Conservation (phyloP, 2,329 filamentous ascomycete species). For the Biscogniauxia mediterranea region DNA sequence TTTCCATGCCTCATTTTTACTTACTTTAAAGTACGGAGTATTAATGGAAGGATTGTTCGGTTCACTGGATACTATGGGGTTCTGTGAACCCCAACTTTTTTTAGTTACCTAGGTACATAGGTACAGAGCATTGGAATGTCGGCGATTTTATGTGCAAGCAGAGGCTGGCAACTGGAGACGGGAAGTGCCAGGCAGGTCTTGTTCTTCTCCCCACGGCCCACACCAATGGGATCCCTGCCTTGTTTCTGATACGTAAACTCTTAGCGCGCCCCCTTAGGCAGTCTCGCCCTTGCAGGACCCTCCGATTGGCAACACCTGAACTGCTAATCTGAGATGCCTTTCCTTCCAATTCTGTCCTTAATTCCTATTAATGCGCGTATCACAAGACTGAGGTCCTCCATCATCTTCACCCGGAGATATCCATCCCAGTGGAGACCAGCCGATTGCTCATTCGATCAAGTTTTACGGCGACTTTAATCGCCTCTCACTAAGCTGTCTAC, state of each 20-base stretch:
- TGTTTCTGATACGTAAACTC: neutral
- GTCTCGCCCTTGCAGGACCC: slow-evolving; percentile 3
- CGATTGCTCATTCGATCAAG: neutral
- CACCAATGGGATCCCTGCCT: neutral
- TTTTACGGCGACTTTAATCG: neutral
- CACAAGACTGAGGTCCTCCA: slow-evolving; percentile 9
- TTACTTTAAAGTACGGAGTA: too few species aligned
- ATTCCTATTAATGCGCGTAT: slow-evolving; percentile 3
- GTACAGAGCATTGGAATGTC: too few species aligned
- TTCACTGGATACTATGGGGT: too few species aligned
- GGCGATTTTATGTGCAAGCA: too few species aligned
- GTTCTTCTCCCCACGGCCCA: too few species aligned
- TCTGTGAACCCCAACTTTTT: too few species aligned
- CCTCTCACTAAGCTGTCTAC: neutral
- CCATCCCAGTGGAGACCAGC: neutral
- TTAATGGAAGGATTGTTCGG: too few species aligned
- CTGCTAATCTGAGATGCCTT: neutral
- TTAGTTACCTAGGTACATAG: too few species aligned
- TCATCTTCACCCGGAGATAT: slow-evolving; percentile 8
- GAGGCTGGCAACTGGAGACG: too few species aligned
- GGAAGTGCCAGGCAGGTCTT: too few species aligned
- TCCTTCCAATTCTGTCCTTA: neutral
- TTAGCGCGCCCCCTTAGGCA: too few species aligned
- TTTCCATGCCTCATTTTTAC: too few species aligned
- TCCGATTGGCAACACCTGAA: neutral